Base-by-base conservation (phyloP, 345 rosid genomes). In the Triadica sebifera region DNA sequence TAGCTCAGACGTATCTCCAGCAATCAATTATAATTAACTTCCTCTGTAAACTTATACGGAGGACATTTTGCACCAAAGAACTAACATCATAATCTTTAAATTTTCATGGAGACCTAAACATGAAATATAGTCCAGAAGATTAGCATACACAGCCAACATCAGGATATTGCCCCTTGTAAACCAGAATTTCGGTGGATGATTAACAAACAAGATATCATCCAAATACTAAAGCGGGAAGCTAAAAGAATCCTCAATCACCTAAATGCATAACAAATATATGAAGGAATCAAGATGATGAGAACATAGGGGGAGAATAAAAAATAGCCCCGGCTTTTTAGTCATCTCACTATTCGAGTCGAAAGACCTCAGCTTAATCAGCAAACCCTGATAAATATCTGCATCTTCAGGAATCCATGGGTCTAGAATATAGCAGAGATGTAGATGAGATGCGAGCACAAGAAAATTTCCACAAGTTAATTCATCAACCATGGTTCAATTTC, bases 331-430 rank as follows among this genome's bases (percentile, higher is more conserved):
- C 41, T 38, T 39, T 57, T 16, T 8, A 70, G n/a, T n/a, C 50
- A 8, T 16, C n/a, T n/a, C n/a, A n/a, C 20, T 65, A 56, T 41
- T 39, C 56, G 22, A 8, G 52, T n/a, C 43, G 0, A 20, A 3
- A 5, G 0, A 39, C 51, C 73, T 41, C 17, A n/a, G 6, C 50
- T 38, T 34, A 7, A 56, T 41, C 12, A 5, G 10, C 70, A 12
- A 8, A 22, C 41, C 45, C 22, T 34, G 24, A 8, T n/a, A 12
- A 25, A 41, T 17, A 53, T 37, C 37, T 0, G 20, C 52, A 70
- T 49, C 73, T 56, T 70, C 62, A 3, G 52, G 5, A 69, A 67
- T 24, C 57, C 56, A 51, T 15, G 4, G 71, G 47, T 29, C 57
- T 22, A 15, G 8, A 47, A 49, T 12, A 7, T 4, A 11, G n/a